Evolutionary conservation across 2,329 filamentous ascomycete species (phyloP).

Genomic region (Xylariales sp.): DNA sequence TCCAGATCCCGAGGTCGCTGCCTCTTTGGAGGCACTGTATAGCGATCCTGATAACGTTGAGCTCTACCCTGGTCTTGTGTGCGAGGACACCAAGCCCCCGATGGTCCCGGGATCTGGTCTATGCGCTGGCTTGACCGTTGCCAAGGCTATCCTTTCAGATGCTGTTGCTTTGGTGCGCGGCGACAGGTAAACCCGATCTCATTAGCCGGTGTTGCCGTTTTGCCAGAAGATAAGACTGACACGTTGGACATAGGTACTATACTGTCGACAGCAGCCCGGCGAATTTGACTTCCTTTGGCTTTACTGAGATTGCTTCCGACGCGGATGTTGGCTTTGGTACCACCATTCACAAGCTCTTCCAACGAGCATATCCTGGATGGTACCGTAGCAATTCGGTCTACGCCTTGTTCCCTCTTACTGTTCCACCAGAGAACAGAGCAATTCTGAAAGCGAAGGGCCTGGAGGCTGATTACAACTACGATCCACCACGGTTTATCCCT

Average conservation of each 20-base stretch:
- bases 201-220: no score
- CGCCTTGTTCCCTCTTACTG: slow-evolving; percentile 7
- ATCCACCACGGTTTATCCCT: no score
- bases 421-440: slow-evolving; percentile 47
- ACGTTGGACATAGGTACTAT: no score
- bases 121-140: slow-evolving; percentile 40
- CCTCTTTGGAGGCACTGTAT: slow-evolving; percentile 40
- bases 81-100: slow-evolving; percentile 50
- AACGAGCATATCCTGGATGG: slow-evolving; percentile 59
- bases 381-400: slow-evolving; percentile 40
- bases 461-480: no score
- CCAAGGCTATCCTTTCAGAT: slow-evolving; percentile 56
- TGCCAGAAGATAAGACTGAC: no score
- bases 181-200: no score
- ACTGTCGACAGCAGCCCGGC: slow-evolving; percentile 55
- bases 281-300: slow-evolving; percentile 66
- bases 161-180: slow-evolving; percentile 59
- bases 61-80: slow-evolving; percentile 53
- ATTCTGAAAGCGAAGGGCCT: slow-evolving; percentile 55
- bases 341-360: slow-evolving; percentile 62
- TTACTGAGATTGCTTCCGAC: slow-evolving; percentile 51
- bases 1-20: slow-evolving; percentile 40
- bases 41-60: slow-evolving; percentile 50
- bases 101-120: slow-evolving; percentile 42
- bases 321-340: slow-evolving; percentile 56